phyloP scores from a whole-genome alignment of 2,329 filamentous ascomycete genomes.

The Xylaria multiplex region DNA sequence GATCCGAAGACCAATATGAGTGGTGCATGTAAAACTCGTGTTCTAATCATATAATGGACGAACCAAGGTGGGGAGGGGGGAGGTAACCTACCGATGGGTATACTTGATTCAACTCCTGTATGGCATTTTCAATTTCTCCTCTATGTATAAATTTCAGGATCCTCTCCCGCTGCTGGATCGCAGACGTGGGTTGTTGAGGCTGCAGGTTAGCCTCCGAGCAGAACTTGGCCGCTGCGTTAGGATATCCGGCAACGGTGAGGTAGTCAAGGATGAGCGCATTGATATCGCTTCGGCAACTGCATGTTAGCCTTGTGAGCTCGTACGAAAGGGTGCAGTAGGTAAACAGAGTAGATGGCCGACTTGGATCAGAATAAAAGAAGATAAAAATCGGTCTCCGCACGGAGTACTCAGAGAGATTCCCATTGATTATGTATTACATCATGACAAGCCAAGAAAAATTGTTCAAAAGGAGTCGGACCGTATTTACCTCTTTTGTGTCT shows the following conservation, averaged over 20 bases:
- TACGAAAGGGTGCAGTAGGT: background rate
- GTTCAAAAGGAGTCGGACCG: slow-evolving; percentile 8
- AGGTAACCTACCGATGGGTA: slow-evolving; percentile 81
- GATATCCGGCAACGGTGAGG: slow-evolving; percentile 93
- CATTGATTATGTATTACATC: slow-evolving; percentile 85
- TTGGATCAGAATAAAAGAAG: slow-evolving; percentile 44
- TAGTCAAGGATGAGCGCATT: slow-evolving; percentile 97
- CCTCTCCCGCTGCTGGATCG: slow-evolving; percentile 80
- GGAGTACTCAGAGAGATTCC: slow-evolving; percentile 99
- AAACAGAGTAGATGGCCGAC: slow-evolving; percentile 27
- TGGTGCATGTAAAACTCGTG: slow-evolving; percentile 96
- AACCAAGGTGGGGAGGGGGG: slow-evolving; percentile 5
- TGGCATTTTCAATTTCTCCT: slow-evolving; percentile 86
- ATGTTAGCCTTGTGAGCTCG: slow-evolving; percentile 34
- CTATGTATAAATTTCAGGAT: slow-evolving; percentile 87
- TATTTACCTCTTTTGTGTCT: slow-evolving; percentile 88
- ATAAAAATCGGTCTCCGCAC: slow-evolving; percentile 88
- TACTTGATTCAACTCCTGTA: slow-evolving; percentile 87
- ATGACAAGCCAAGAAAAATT: slow-evolving; percentile 41
- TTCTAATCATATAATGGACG: slow-evolving; percentile 85
- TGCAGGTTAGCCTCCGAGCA: slow-evolving; percentile 90
- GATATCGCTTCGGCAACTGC: slow-evolving; percentile 75
- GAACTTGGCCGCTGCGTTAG: slow-evolving; percentile 90
- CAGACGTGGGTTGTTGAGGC: slow-evolving; percentile 75
- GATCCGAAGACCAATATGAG: slow-evolving; percentile 88